phyloP scores from a whole-genome alignment of 2,329 filamentous ascomycete species.

The Thermochaetoides dissita region DNA sequence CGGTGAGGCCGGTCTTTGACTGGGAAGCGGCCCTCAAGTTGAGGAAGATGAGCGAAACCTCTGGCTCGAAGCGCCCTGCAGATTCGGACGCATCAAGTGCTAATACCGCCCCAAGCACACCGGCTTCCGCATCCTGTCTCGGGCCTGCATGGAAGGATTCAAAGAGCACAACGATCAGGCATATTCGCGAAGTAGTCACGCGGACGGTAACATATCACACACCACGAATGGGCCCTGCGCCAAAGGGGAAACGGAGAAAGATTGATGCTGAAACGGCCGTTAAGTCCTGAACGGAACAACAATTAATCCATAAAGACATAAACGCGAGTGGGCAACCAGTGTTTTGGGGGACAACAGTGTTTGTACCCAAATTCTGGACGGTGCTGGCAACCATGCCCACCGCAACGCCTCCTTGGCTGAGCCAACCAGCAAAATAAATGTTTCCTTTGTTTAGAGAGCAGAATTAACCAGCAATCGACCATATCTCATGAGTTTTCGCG shows the following conservation, averaged over 20 bases:
- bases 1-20: conserved; percentile 58
- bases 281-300: conserved; percentile 11
- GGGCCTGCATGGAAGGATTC: too few species aligned
- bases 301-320: too few species aligned
- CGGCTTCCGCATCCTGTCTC: too few species aligned
- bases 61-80: conserved; percentile 23
- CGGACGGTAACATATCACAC: conserved; percentile 76
- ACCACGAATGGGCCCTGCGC: conserved; percentile 71
- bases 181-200: conserved; percentile 84
- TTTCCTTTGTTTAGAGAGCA: neutral
- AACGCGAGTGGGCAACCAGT: too few species aligned
- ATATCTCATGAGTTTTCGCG: too few species aligned
- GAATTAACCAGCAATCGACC: neutral
- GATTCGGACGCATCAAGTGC: conserved; percentile 11
- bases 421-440: neutral
- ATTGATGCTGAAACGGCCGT: conserved; percentile 24
- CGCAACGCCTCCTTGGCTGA: neutral
- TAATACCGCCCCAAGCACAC: too few species aligned
- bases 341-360: too few species aligned
- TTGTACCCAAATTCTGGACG: neutral
- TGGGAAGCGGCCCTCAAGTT: conserved; percentile 62
- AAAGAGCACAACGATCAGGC: conserved; percentile 23
- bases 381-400: neutral
- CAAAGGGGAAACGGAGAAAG: conserved; percentile 85
- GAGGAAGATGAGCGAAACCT: conserved; percentile 43